Evolutionary conservation across 2,329 filamentous ascomycete species (phyloP), one percentile per base, ranked within the genome.

Genomic region (Lasiodiplodia gonubiensis): DNA sequence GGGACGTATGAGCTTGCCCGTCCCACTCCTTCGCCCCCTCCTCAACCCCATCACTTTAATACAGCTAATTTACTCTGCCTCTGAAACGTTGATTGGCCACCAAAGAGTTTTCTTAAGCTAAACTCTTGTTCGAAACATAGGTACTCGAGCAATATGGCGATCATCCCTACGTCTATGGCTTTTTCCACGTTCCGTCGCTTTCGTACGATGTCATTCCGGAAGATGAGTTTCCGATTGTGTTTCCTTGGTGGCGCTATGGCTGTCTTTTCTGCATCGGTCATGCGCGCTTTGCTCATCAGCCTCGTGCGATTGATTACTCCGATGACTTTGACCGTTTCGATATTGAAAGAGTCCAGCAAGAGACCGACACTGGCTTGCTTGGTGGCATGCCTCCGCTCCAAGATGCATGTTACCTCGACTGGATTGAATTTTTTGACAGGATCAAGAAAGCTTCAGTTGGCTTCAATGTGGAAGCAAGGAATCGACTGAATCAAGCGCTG

Each of bases 161-260:
- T 48, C 75, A 74, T 69, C 75, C 75, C 35, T 80, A 72, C 59
- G 72, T 80, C 14, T 80, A 79, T 70, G 76, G 71, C 42, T 79
- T 80, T 69, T 79, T 78, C 67, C 76, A 76, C 68, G 74, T 74
- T 49, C 72, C 72, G 8, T 78, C 76, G 0, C 73, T 78, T 53
- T 18, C 14, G 25, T 79, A 76, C 68, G 77, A 79, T 46, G 76
- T 79, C 23, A 78, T 79, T 42, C 78, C 78, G 6, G 78, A 79
- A 70, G 76, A 79, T 54, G 69, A 75, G 54, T 80, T 79, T 54
- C 71, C 78, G 8, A 71, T 69, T n/a, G 77, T 71, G 64, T 79
- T 80, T 61, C 78, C 78, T 0, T 80, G 78, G 78, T 74, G 75
- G 27, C 72, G 77, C 64, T 80, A 78, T 68, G 77, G 77, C 12